Evolutionary conservation across 768 basidiomycete genomes (phyloP).

Genomic region (Candolleomyces aberdarensis): DNA sequence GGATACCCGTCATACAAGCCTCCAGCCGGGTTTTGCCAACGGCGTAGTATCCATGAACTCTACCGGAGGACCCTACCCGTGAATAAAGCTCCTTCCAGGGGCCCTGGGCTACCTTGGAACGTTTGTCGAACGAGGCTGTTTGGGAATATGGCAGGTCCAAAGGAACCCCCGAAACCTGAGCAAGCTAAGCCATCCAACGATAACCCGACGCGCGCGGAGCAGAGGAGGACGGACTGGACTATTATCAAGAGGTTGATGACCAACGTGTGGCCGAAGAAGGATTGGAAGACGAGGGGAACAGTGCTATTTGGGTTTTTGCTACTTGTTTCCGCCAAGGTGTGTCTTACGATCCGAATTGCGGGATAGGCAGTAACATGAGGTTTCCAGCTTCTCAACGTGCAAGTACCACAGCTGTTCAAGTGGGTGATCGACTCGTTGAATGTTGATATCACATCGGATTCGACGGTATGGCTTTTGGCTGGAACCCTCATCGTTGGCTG

Average conservation of each 20-base stretch:
- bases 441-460: conserved; percentile 65
- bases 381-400: conserved; percentile 86
- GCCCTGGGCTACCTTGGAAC: background rate
- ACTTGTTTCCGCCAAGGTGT: conserved; percentile 82
- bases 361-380: background rate
- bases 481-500: conserved; percentile 92
- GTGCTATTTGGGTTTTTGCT: conserved; percentile 82
- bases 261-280: conserved; percentile 90
- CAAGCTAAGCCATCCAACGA: background rate
- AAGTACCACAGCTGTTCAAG: conserved; percentile 98
- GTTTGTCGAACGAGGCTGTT: background rate
- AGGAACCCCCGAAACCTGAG: background rate
- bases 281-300: conserved; percentile 77
- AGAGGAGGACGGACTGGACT: conserved; percentile 79
- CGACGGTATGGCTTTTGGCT: conserved; percentile 88
- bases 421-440: conserved; percentile 86
- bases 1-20: background rate
- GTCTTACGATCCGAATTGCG: conserved; percentile 14
- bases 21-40: background rate
- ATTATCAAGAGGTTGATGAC: conserved; percentile 80
- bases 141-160: conserved; percentile 7
- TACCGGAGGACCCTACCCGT: background rate
- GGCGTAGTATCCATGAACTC: background rate
- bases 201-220: conserved; percentile 36
- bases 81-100: background rate